A percentile compares a stretch with the other conserved stretches of the same genome.
These are phyloP conservation scores for Endothia cerciana DNA, from an alignment of 2,329 filamentous ascomycete genomes.

Conservation along the genomic window DNA sequence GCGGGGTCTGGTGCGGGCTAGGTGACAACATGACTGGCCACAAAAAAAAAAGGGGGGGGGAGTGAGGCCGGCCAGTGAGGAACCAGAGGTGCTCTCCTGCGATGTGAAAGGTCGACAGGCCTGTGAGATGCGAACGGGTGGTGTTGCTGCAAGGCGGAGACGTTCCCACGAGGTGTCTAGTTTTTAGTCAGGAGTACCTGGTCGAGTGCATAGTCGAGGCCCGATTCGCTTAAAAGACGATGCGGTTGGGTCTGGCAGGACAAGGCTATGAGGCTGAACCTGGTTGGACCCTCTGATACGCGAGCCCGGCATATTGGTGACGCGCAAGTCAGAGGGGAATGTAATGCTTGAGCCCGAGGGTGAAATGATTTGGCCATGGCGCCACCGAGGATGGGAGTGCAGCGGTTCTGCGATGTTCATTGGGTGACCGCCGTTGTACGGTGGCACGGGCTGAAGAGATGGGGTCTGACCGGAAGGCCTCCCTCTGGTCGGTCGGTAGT, in stretches of 20 bases:
- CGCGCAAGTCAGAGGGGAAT: neutral
- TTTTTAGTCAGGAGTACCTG: neutral
- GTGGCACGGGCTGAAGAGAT: too few relatives aligned
- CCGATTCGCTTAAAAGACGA: neutral
- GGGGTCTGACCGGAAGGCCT: too few relatives aligned
- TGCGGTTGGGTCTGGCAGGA: neutral
- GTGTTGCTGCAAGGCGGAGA: conserved; percentile 14
- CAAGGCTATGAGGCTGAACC: conserved; percentile 1
- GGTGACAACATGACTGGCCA: conserved; percentile 6
- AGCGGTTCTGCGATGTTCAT: neutral
- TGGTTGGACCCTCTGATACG: neutral
- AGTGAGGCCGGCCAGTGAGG: conserved; percentile 14
- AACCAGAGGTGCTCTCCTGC: neutral
- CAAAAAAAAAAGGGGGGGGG: neutral
- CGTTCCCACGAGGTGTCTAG: conserved; percentile 3
- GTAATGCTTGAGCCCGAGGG: neutral
- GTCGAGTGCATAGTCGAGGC: neutral
- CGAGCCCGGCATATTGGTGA: neutral
- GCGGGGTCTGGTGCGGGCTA: conserved; percentile 11
- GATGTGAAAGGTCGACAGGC: conserved; percentile 17
- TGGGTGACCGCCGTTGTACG: neutral
- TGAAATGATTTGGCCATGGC: neutral
- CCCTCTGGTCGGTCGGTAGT: too few relatives aligned
- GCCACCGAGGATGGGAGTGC: neutral
- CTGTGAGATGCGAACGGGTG: conserved; percentile 1